Conservation (phyloP, 257 asterid species). For the Solanum tarapatanum region DNA sequence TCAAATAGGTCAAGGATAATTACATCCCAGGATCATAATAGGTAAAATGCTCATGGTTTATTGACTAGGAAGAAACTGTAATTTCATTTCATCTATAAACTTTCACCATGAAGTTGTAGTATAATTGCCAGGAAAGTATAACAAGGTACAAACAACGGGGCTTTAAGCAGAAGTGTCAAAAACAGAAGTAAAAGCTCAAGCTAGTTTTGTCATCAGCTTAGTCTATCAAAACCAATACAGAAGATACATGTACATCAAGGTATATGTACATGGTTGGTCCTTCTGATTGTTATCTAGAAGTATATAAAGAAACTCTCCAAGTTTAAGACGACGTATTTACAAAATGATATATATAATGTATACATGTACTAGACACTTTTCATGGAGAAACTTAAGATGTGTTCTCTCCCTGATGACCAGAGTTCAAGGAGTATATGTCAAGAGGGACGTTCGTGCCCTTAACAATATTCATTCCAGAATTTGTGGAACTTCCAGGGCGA, state of each 20-base stretch:
- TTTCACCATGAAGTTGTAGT: not conserved
- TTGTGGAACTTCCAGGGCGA: conserved; percentile 2
- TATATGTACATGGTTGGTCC: not conserved
- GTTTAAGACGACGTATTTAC: not conserved
- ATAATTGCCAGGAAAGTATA: not conserved
- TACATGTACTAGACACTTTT: not conserved
- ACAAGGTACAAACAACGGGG: not conserved
- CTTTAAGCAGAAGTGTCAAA: not conserved
- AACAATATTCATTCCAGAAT: not conserved
- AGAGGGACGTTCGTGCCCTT: conserved; percentile 18
- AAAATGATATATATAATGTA: not conserved
- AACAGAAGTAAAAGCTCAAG: not conserved
- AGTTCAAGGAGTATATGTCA: conserved; percentile 23
- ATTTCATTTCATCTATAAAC: not conserved
- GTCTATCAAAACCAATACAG: not conserved
- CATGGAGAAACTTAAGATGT: conserved; percentile 8
- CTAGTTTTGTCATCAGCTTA: not conserved
- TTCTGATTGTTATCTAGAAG: not conserved
- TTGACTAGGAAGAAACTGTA: not conserved
- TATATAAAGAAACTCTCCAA: not conserved
- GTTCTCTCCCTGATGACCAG: conserved; percentile 4
- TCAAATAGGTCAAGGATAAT: not conserved
- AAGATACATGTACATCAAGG: not conserved
- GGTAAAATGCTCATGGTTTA: not conserved
- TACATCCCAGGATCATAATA: not conserved